Base-by-base conservation (phyloP, 306 rosid species). In the Cucumis melo region DNA sequence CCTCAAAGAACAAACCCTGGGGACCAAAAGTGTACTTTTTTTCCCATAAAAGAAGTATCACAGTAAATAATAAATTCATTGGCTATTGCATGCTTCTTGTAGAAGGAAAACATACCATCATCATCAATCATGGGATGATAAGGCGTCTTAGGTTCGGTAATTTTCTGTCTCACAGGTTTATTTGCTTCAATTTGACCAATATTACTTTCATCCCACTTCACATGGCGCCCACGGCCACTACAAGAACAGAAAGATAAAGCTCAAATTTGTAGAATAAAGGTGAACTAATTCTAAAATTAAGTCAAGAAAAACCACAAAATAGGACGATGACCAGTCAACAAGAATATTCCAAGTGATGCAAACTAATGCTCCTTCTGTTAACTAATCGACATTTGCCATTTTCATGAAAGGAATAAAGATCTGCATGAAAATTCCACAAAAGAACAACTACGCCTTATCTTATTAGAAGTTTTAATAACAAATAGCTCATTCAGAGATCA, bases 131-230 rank as follows among this genome's bases (percentile, higher is more conserved):
- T 89, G 39, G 88, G 91, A 81, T 94, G 99, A 86, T 94, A 94
- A 44, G 99, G 99, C 48, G 99, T 94, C 91, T 94, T 94, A 0
- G 99, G 99, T 81, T 94, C 99, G 75, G 96, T 92, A 81, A 94
- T 94, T 86, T 94, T 94, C 93, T 94, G 99, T 87, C 99, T 86
- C 80, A 88, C 96, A 74, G 99, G 99, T 82, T 94, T 94, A 85
- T 82, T 92, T 73, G 99, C 98, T 83, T 94, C 99, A 84, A 94
- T 94, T 62, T 89, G 94, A 73, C 83, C 98, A 78, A 94, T 76
- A 87, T 94, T 94, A 63, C 55, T 90, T 83, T 94, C 99, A 60
- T 94, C 88, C 99, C 99, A 94, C 77, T 88, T 88, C 76, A 94
- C 99, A 51, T 10, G 76, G 16, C 87, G 91, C 38, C 96, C 88